These are phyloP conservation scores for Globisporangium camurandrum DNA, from an alignment of 352 stramenopile species.

Conservation along the genomic window DNA sequence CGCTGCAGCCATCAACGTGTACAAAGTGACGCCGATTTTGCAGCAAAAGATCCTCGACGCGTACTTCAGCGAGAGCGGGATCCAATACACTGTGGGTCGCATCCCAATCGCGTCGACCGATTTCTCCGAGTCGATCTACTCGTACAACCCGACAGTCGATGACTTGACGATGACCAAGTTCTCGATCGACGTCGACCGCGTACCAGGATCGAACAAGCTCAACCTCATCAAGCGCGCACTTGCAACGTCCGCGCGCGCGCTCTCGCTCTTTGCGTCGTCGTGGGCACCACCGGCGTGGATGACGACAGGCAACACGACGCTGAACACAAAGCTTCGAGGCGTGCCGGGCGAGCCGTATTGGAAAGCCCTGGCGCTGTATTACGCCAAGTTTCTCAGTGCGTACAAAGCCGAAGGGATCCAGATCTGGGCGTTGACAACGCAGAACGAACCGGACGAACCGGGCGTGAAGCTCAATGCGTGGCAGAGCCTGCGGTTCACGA, in stretches of 20 bases:
- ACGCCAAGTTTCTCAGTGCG: conserved; percentile 81
- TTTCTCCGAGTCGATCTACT: conserved; percentile 83
- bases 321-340: conserved; percentile 50
- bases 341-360: conserved; percentile 58
- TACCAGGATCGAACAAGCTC: conserved; percentile 55
- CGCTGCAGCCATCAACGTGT: conserved; percentile 69
- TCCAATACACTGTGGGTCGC: conserved; percentile 72
- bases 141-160: conserved; percentile 59
- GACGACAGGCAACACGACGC: conserved; percentile 56
- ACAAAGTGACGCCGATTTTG: conserved; percentile 39
- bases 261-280: conserved; percentile 78
- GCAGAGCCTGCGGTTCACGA: conserved; percentile 56
- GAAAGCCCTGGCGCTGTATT: conserved; percentile 77
- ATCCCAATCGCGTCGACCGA: conserved; percentile 81
- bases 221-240: conserved; percentile 57
- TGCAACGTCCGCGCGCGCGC: conserved; percentile 18
- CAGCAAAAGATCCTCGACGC: conserved; percentile 64
- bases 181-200: conserved; percentile 64
- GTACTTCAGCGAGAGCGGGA: conserved; percentile 63
- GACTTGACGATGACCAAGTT: conserved; percentile 71
- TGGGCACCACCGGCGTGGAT: conserved; percentile 86
- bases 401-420: conserved; percentile 70
- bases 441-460: conserved; percentile 80
- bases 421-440: conserved; percentile 80
- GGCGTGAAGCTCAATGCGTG: conserved; percentile 33